Conservation (phyloP, 371 early-diverging fungal species). For the Sanchytrium tribonematis region DNA sequence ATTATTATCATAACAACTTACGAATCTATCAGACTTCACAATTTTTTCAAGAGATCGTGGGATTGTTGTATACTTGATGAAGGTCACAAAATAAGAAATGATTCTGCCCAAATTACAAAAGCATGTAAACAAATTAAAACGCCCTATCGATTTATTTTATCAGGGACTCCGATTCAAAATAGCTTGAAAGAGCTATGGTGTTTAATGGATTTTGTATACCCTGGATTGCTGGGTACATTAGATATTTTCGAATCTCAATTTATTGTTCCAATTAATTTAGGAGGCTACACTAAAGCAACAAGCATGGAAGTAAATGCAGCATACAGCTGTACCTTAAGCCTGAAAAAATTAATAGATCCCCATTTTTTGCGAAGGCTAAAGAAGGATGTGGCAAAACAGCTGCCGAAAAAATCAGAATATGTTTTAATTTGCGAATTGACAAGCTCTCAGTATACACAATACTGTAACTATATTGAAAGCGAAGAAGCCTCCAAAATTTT, state of each 20-base stretch:
- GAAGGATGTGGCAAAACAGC: constrained; percentile 56
- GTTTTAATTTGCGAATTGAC: constrained; percentile 71
- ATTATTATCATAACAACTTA: constrained; percentile 55
- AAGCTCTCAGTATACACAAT: constrained; percentile 36
- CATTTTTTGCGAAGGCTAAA: constrained; percentile 80
- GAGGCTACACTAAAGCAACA: constrained; percentile 69
- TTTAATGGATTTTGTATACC: constrained; percentile 77
- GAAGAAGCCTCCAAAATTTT: constrained; percentile 41
- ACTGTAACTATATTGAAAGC: constrained; percentile 40
- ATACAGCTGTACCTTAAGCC: constrained; percentile 58
- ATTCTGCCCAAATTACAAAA: constrained; percentile 60
- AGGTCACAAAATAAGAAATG: constrained; percentile 90
- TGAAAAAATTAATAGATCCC: constrained; percentile 73
- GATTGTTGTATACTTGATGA: constrained; percentile 82
- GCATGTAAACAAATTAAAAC: constrained; percentile 55
- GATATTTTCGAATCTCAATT: constrained; percentile 76
- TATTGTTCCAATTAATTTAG: constrained; percentile 60
- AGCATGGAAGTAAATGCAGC: constrained; percentile 65
- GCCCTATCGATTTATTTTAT: constrained; percentile 56
- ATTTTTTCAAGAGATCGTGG: constrained; percentile 44
- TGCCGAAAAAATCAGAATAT: constrained; percentile 82
- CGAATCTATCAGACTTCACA: constrained; percentile 40
- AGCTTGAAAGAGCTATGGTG: constrained; percentile 89
- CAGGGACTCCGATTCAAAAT: constrained; percentile 97
- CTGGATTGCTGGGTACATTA: constrained; percentile 74